Evolutionary conservation across 2,329 filamentous ascomycete species (phyloP).

Genomic region (Coniochaeta hoffmannii): DNA sequence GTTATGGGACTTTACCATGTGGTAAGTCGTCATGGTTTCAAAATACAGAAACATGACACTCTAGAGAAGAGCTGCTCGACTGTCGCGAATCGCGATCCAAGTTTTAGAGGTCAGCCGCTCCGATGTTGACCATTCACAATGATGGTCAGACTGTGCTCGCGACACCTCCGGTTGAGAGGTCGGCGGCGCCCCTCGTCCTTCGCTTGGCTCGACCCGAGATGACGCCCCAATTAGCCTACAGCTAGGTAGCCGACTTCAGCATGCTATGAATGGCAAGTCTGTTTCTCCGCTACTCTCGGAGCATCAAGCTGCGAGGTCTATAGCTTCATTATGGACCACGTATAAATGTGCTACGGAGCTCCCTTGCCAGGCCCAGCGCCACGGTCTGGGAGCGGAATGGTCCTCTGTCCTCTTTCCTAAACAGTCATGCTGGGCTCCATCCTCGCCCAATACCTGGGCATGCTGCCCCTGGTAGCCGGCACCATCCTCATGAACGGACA

Average conservation of each 20-base stretch:
- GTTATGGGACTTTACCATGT: too few species aligned
- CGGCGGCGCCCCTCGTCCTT: not conserved
- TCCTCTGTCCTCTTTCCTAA: not conserved
- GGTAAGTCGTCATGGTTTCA: not conserved
- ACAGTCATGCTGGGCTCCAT: constrained; percentile 10
- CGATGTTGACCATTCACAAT: not conserved
- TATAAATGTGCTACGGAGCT: not conserved
- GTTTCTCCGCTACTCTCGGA: constrained; percentile 1
- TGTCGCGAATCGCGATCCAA: not conserved
- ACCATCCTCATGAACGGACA: constrained; percentile 35
- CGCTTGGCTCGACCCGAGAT: not conserved
- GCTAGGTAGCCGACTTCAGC: not conserved
- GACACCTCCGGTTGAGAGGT: too few species aligned
- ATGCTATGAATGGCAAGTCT: not conserved
- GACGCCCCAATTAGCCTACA: not conserved
- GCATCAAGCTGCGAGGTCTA: not conserved
- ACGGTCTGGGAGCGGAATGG: not conserved
- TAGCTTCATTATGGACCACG: not conserved
- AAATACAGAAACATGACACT: too few species aligned
- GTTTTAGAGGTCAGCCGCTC: not conserved
- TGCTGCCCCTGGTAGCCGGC: constrained; percentile 14
- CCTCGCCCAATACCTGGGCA: constrained; percentile 11
- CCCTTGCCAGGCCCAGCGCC: not conserved
- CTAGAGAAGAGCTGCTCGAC: not conserved
- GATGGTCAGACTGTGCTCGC: too few species aligned